Evolutionary conservation across 2,329 filamentous ascomycete genomes (phyloP), one percentile per base, ranked within the genome.

Genomic region (Aspergillus chevalieri): DNA sequence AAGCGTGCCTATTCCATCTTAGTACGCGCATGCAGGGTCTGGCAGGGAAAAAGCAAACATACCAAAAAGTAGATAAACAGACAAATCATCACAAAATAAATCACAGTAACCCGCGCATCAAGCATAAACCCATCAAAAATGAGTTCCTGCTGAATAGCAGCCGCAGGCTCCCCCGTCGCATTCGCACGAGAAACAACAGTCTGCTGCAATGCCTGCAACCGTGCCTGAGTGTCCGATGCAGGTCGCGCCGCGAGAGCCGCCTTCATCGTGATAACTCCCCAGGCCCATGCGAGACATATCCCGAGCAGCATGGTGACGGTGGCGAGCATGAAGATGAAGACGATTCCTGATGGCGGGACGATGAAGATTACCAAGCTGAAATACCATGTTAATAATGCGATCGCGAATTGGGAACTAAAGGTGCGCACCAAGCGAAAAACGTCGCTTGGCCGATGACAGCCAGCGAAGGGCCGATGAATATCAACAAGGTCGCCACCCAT

Each of bases 261-360:
- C 51, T 76, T 75, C 74, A 76, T 78, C 0, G 68, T 63, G 43
- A 78, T 61, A 2, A 76, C 62, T 3, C 76, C 76, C 76, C 76
- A 79, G 4, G 66, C 74, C 75, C 76, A 78, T 4, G 69, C 75
- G 0, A 76, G 56, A 28, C 66, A 71, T 58, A 78, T 74, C 15
- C 76, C 76, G 1, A 77, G 10, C 3, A 78, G 59, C 3, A 78
- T 60, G 0, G 76, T 71, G 1, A 74, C 33, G 0, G 67, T 59
- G 8, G 62, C 71, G 5, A 78, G 61, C 2, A 78, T 53, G 50
- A 74, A 74, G 36, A 78, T 59, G 33, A 74, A 72, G 1, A 78
- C 56, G 12, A 77, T 76, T 3, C 69, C 69, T 2, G 70, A 67
- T 0, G 75, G 75, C 0, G 76, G 75, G 0, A 72, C 65, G 21